Conservation (phyloP, 139 green algal species). For the Ettlia oleoabundans region DNA sequence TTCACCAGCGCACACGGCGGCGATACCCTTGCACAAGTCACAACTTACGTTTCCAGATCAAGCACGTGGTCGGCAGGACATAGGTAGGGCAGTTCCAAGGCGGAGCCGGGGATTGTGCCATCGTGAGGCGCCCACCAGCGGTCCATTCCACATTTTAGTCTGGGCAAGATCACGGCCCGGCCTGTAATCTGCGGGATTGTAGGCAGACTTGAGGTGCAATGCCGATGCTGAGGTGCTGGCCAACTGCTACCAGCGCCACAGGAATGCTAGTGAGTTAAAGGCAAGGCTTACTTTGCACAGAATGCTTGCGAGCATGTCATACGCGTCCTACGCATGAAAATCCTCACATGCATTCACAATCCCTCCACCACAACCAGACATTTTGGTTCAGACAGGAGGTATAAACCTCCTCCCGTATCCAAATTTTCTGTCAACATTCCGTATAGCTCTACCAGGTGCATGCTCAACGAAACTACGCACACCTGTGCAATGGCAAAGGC, state of each 20-base stretch:
- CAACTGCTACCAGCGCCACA: too few species aligned
- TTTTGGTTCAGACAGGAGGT: too few species aligned
- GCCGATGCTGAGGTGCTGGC: background rate
- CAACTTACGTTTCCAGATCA: conserved; percentile 74
- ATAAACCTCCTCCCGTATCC: too few species aligned
- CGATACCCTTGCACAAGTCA: background rate
- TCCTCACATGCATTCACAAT: too few species aligned
- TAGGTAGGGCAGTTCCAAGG: conserved; percentile 78
- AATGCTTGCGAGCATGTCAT: too few species aligned
- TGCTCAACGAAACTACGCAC: background rate
- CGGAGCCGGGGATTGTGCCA: conserved; percentile 82
- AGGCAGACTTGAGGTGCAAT: background rate
- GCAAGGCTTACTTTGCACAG: too few species aligned
- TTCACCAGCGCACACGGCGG: too few species aligned
- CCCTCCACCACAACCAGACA: too few species aligned
- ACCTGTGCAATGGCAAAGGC: conserved; percentile 66
- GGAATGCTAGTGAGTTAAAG: too few species aligned
- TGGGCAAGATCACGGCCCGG: conserved; percentile 79
- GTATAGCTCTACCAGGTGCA: too few species aligned
- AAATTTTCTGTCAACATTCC: background rate
- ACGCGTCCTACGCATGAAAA: too few species aligned
- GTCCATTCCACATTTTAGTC: conserved; percentile 86
- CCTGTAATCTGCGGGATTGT: conserved; percentile 43
- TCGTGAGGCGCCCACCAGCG: conserved; percentile 90
- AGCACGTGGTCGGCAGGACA: conserved; percentile 93